phyloP scores from a whole-genome alignment of 345 rosid genomes.

The Gossypium longicalyx region DNA sequence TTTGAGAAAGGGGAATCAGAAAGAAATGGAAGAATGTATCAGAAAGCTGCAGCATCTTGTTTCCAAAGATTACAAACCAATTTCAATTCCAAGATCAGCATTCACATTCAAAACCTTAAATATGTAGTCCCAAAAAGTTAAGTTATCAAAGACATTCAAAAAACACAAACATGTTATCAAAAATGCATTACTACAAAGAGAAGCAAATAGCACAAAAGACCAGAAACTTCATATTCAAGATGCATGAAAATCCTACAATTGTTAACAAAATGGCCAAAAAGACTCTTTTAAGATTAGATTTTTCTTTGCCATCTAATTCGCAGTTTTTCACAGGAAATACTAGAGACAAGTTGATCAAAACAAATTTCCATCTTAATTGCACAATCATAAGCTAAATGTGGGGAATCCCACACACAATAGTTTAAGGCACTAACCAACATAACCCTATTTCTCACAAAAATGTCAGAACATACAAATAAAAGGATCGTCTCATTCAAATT shows the following conservation, averaged over 20 bases:
- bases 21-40: neutral
- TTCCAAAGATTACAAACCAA: neutral
- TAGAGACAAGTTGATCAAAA: neutral
- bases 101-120: neutral
- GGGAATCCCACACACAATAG: neutral
- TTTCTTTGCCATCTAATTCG: neutral
- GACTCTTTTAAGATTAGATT: neutral
- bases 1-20: neutral
- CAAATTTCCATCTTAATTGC: neutral
- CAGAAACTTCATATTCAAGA: neutral
- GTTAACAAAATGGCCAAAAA: neutral
- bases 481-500: neutral
- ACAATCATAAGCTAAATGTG: neutral
- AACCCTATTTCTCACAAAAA: neutral
- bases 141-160: neutral
- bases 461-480: neutral
- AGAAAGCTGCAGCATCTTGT: neutral
- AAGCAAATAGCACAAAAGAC: neutral
- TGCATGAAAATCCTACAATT: neutral
- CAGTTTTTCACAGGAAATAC: too few relatives aligned
- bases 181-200: neutral
- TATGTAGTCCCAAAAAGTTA: neutral
- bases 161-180: neutral
- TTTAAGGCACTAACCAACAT: neutral
- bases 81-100: neutral